Base-by-base conservation (phyloP, 164 flowering plant species). In the Dillenia turbinata region DNA sequence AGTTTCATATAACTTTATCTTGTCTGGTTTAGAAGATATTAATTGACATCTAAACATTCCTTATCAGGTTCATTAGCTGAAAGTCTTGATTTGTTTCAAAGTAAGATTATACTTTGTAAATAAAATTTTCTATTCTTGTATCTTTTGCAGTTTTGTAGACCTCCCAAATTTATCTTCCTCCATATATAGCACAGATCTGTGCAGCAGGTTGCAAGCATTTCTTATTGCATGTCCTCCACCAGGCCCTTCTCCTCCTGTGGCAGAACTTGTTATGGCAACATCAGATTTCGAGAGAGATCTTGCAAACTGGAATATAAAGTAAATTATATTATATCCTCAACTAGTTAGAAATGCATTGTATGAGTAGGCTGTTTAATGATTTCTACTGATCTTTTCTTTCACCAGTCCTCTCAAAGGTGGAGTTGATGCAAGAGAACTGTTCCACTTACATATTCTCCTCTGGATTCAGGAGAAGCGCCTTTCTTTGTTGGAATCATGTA, bases 381-480 rank as follows among this genome's bases (percentile, higher is more conserved):
- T 47, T 49, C 56, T 47, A 33, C 16, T 62, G 3, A 2, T 66
- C 52, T n/a, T 16, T 26, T 64, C 58, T 6, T 56, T 71, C 70
- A 16, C 8, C 78, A 93, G 98, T 71, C 81, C 82, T 66, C 70
- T 90, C 54, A 90, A 90, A 81, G 94, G 96, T 54, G 98, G 96
- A 67, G 90, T 92, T 66, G 92, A 90, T 78, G 96, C 98, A 48
- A 93, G 80, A 70, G 94, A 93, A 63, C 70, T 93, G 71, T 93
- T 93, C 76, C 93, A 93, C 71, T 68, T 87, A 72, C 88, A 93
- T 73, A 90, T 93, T 52, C 64, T 90, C 63, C 65, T 87, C 16
- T 93, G 98, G 98, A 90, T 93, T 73, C 83, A 90, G 69, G 95
- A 93, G 73, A 93, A 80, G 63, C 96, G 96, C 17, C 77, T 70